Percentiles rank a stretch among this genome's conserved stretches.
These are phyloP conservation scores for Fraxinus quadrangulata DNA, from an alignment of 257 asterid genomes.

Conservation along the genomic window DNA sequence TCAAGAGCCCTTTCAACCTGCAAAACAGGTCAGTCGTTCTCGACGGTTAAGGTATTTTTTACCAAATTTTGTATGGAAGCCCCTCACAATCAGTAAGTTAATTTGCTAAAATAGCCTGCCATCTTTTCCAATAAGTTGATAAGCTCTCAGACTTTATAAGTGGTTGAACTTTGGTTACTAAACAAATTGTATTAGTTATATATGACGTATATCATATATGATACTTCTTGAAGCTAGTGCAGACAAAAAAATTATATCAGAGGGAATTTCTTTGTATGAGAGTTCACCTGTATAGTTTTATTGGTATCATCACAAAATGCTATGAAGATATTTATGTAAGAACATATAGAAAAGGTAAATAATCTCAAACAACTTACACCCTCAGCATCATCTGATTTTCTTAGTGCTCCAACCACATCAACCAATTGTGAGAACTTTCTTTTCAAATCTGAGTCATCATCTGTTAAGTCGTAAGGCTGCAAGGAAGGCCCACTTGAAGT, in stretches of 20 bases:
- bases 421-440: slow-evolving; percentile 75
- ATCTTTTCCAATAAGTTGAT: slow-evolving; percentile 20
- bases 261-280: slow-evolving; percentile 17
- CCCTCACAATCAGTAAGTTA: slow-evolving; percentile 11
- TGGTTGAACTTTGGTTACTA: slow-evolving; percentile 17
- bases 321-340: slow-evolving; percentile 16
- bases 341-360: slow-evolving; percentile 15
- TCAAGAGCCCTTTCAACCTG: slow-evolving; percentile 93
- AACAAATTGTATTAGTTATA: slow-evolving; percentile 1
- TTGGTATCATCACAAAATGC: slow-evolving; percentile 21
- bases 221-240: slow-evolving; percentile 10
- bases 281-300: slow-evolving; percentile 7
- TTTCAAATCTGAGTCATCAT: slow-evolving; percentile 79
- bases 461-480: slow-evolving; percentile 86
- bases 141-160: slow-evolving; percentile 8
- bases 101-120: slow-evolving; percentile 6
- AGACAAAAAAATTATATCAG: slow-evolving; percentile 13
- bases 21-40: slow-evolving; percentile 23
- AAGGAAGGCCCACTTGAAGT: slow-evolving; percentile 61
- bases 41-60: slow-evolving; percentile 10
- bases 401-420: slow-evolving; percentile 88
- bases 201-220: slow-evolving; percentile 11
- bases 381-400: slow-evolving; percentile 89
- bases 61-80: slow-evolving; percentile 18
- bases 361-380: slow-evolving; percentile 63